Percentiles rank a stretch among this genome's conserved stretches.
phyloP scores from a whole-genome alignment of 2,329 filamentous ascomycete genomes.

The Trichoderma cornu-damae region DNA sequence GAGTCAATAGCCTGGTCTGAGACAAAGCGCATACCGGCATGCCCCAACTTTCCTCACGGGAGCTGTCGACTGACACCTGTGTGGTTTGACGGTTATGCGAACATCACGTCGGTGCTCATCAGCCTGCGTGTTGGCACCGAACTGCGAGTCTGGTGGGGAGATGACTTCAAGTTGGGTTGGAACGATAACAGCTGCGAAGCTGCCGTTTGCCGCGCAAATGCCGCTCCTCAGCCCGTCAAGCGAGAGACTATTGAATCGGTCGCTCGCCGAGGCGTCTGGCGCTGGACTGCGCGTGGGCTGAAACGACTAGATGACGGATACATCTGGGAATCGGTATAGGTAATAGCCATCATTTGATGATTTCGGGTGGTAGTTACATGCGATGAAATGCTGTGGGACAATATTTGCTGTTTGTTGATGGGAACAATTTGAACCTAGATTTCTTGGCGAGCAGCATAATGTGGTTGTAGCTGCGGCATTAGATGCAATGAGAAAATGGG shows the following conservation, averaged over 20 bases:
- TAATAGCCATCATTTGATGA: slow-evolving; percentile 23
- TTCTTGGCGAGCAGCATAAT: slow-evolving; percentile 35
- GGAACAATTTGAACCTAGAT: slow-evolving; percentile 31
- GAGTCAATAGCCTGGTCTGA: slow-evolving; percentile 39
- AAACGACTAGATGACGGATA: slow-evolving; percentile 32
- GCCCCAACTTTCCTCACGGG: slow-evolving; percentile 31
- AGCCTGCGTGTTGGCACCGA: slow-evolving; percentile 36
- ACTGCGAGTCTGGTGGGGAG: slow-evolving; percentile 39
- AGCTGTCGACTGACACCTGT: slow-evolving; percentile 35
- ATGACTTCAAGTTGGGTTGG: slow-evolving; percentile 39
- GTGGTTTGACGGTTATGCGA: slow-evolving; percentile 35
- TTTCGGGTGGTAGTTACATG: slow-evolving; percentile 22
- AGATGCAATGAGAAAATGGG: slow-evolving; percentile 29
- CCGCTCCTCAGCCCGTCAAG: slow-evolving; percentile 28
- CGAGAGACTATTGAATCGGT: slow-evolving; percentile 31
- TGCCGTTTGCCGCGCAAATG: slow-evolving; percentile 32
- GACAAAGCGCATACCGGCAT: slow-evolving; percentile 37
- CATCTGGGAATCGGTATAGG: slow-evolving; percentile 30
- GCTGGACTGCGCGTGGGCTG: slow-evolving; percentile 32
- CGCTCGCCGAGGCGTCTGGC: slow-evolving; percentile 32
- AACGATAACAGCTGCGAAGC: slow-evolving; percentile 39
- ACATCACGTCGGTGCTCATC: slow-evolving; percentile 38
- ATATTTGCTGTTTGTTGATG: slow-evolving; percentile 30
- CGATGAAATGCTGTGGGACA: slow-evolving; percentile 28
- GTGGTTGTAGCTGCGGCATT: slow-evolving; percentile 27